Conservation (phyloP, 257 asterid species). For the Solanum bukasovii region DNA sequence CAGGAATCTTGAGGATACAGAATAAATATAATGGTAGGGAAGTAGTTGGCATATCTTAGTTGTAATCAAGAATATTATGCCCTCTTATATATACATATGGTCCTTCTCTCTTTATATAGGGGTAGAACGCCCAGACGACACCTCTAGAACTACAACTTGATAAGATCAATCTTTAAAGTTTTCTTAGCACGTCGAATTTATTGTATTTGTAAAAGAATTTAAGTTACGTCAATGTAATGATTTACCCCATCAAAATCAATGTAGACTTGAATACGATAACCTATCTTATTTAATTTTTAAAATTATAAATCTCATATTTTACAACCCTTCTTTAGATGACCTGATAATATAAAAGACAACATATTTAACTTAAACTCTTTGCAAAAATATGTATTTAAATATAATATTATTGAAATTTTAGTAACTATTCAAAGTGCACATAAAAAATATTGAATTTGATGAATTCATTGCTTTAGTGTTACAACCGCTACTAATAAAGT, state of each 20-base stretch:
- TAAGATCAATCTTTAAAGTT: neutral
- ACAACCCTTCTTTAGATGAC: neutral
- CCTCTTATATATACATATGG: neutral
- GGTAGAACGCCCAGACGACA: neutral
- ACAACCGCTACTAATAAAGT: neutral
- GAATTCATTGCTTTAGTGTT: neutral
- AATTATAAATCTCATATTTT: neutral
- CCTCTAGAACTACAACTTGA: neutral
- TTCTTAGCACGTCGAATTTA: neutral
- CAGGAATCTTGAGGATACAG: neutral
- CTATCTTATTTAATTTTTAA: neutral
- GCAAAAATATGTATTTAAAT: neutral
- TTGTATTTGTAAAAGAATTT: neutral
- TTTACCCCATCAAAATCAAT: neutral
- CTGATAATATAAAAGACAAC: neutral
- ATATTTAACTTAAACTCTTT: neutral
- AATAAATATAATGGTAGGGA: slow-evolving; percentile 2
- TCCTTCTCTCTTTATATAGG: neutral
- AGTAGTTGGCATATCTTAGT: slow-evolving; percentile 10
- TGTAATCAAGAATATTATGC: neutral
- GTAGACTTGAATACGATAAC: neutral
- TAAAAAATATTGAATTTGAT: neutral
- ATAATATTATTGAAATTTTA: neutral
- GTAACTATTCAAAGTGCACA: neutral
- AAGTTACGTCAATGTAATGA: neutral